Base-by-base conservation (phyloP, 352 stramenopile species). In the Globisporangium lucens region DNA sequence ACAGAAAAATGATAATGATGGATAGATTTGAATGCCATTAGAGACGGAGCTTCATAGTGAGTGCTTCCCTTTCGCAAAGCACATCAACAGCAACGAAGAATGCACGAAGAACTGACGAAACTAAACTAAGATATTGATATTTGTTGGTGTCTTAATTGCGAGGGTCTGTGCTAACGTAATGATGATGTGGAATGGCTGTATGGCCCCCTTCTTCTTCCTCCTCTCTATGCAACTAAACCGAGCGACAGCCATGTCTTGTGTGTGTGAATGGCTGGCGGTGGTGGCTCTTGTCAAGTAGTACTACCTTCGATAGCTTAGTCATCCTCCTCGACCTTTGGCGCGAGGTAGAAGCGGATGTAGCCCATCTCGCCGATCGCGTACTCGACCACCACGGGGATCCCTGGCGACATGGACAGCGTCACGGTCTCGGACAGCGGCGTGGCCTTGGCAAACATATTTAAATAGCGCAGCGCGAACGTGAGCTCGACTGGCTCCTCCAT, bases 361-460 rank as follows among this genome's bases (percentile, higher is more conserved):
- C 97, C 97, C 66, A 97, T 98, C 70, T 98, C 93, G 24, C 96
- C 94, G 72, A 99, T 99, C 33, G 94, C 93, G 85, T 99, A 99
- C 83, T 99, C 98, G 24, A 99, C 92, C 33, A 99, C 95, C 38
- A 99, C 85, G 2, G 98, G 98, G 59, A 99, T 97, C 52, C 98
- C 97, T 8, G 96, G 95, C 52, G 90, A 98, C 94, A 99, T 99
- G 69, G 87, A 98, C 53, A 99, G 85, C 75, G 97, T 98, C 59
- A 99, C 98, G 46, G 79, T 97, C 49, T 92, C 78, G 55, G 89
- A 97, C 66, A 99, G 86, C 38, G 89, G 91, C 59, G 97, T 99
- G 41, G 97, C 98, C 89, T 99, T 99, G 61, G 97, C 98, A 76
- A 99, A 99, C 81, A 99, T 98, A 83, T 98, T 98, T 77, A 99